phyloP scores from a whole-genome alignment of 164 flowering plant species.

The Umbilicus rupestris region DNA sequence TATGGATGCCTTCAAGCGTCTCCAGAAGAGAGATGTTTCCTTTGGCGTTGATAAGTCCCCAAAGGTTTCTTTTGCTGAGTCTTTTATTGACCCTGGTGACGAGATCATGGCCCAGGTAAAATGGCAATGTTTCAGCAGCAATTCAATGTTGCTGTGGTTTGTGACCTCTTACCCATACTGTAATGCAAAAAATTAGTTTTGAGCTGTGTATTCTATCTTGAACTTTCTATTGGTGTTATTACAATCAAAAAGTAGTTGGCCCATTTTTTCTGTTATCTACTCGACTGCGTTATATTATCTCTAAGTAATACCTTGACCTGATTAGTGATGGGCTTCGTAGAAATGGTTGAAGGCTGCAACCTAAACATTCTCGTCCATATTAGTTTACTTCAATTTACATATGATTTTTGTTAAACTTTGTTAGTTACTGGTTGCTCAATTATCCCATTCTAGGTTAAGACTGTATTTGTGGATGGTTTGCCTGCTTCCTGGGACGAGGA shows the following conservation, averaged over 20 bases:
- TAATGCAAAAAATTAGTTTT: background rate
- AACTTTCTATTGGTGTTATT: too few relatives aligned
- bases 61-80: slow-evolving; percentile 92
- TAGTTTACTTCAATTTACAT: background rate
- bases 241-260: too few relatives aligned
- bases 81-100: slow-evolving; percentile 90
- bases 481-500: slow-evolving; percentile 97
- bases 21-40: slow-evolving; percentile 72
- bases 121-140: background rate
- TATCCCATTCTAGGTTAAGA: slow-evolving; percentile 53
- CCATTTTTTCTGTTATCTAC: too few relatives aligned
- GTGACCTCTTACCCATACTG: background rate
- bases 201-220: too few relatives aligned
- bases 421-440: background rate
- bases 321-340: too few relatives aligned
- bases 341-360: too few relatives aligned
- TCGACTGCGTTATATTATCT: too few relatives aligned
- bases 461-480: slow-evolving; percentile 83
- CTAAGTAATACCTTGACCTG: too few relatives aligned
- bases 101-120: slow-evolving; percentile 92
- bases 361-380: background rate
- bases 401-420: background rate
- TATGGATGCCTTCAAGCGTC: slow-evolving; percentile 85
- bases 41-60: slow-evolving; percentile 90
- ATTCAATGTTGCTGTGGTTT: background rate